Conservation (phyloP, 306 rosid genomes). For the Pterocarpus santalinus region DNA sequence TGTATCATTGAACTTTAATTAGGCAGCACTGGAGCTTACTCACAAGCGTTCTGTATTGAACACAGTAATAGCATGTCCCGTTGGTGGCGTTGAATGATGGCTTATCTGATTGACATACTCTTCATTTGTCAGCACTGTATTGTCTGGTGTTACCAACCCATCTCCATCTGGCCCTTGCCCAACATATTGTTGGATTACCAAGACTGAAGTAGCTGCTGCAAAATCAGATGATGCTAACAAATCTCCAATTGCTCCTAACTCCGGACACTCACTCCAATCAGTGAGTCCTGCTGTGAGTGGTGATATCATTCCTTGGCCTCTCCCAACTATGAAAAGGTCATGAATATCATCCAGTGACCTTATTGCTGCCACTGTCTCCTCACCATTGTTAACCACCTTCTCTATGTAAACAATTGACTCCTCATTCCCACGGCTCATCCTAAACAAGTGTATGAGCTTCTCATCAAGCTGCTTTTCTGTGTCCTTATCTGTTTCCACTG, state of each 20-base stretch:
- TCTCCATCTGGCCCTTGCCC: slow-evolving; percentile 52
- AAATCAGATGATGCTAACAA: slow-evolving; percentile 88
- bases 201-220: slow-evolving; percentile 78
- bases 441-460: slow-evolving; percentile 57
- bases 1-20: background rate
- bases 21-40: background rate
- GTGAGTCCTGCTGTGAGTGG: slow-evolving; percentile 86
- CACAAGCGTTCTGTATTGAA: slow-evolving; percentile 20
- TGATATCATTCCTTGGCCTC: slow-evolving; percentile 73
- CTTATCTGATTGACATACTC: slow-evolving; percentile 37
- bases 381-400: slow-evolving; percentile 77
- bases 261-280: slow-evolving; percentile 97
- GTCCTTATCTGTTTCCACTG: slow-evolving; percentile 52
- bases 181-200: slow-evolving; percentile 80
- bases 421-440: slow-evolving; percentile 26
- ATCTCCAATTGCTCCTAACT: slow-evolving; percentile 91
- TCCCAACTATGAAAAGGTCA: slow-evolving; percentile 77
- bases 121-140: slow-evolving; percentile 12
- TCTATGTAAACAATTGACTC: slow-evolving; percentile 62
- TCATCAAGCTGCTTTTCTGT: slow-evolving; percentile 67
- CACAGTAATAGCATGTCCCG: slow-evolving; percentile 12
- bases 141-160: slow-evolving; percentile 32
- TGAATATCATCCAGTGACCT: slow-evolving; percentile 70
- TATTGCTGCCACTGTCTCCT: slow-evolving; percentile 79
- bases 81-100: slow-evolving; percentile 37